Base-by-base conservation (phyloP, 495 filamentous ascomycete species). In the Diplogelasinospora grovesii region DNA sequence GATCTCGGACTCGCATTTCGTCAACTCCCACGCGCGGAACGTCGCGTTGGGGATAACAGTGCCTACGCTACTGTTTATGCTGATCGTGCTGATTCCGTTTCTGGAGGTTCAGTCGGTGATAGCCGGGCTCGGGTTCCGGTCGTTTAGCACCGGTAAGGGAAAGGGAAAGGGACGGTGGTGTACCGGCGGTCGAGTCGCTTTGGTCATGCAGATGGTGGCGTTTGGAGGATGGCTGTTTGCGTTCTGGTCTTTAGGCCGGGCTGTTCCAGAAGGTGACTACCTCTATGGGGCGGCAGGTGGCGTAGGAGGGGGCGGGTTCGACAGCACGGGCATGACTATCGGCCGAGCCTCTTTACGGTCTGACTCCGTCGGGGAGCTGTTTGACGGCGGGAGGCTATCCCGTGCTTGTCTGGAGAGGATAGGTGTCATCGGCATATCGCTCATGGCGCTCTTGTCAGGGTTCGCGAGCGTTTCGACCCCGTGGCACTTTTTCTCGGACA, bases 361-460 rank as follows among this genome's bases (percentile, higher is more conserved):
- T 36, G 33, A 44, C 41, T 50, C 42, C 36, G 53, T 36, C 21
- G 29, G 36, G 15, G 39, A 32, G 22, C 21, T 47, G 14, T 28
- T 22, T 31, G 40, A 18, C 7, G 64, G 56, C 3, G 64, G 77
- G 46, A 68, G 66, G 25, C 54, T 89, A 41, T 77, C 71, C 36
- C 77, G 87, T 53, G 85, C 80, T 18, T 86, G 83, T 62, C 65
- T 89, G 29, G 83, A 86, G 57, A 66, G 85, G 24, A 78, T 92
- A 13, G 85, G 83, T 11, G 76, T 90, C 22, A 83, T 89, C 51
- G 86, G 86, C 9, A 83, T 90, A 22, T 82, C 78, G 36, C 64
- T 87, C 22, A 89, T 92, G 86, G 85, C 85, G 7, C 65, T 85
- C 15, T 65, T 92, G 22, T 83, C 85, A 14, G 86, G 86, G 8